A percentile compares a stretch with the other conserved stretches of the same genome.
These are phyloP conservation scores for Ascosphaera pollenicola DNA, from an alignment of 2,329 filamentous ascomycete genomes.

Conservation along the genomic window DNA sequence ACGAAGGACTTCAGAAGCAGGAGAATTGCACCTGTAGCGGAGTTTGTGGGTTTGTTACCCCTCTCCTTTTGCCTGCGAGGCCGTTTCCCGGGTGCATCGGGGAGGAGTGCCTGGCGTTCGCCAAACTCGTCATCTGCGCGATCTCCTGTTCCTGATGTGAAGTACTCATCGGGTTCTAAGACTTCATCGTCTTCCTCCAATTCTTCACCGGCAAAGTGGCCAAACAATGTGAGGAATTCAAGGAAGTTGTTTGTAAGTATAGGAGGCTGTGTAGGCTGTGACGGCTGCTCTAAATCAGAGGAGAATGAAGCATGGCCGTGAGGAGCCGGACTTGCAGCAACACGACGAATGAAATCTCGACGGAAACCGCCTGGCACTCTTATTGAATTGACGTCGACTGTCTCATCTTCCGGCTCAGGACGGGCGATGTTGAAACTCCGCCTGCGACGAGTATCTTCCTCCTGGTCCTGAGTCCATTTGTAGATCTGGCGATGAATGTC, in stretches of 20 bases:
- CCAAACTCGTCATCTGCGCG: conserved; percentile 40
- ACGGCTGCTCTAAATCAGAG: conserved; percentile 14
- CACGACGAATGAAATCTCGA: conserved; percentile 64
- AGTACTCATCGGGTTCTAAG: conserved; percentile 72
- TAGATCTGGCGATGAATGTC: conserved; percentile 92
- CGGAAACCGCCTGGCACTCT: conserved; percentile 86
- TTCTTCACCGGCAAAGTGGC: conserved; percentile 93
- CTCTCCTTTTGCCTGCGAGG: conserved; percentile 58
- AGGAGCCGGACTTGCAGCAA: conserved; percentile 41
- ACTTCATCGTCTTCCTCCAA: conserved; percentile 92
- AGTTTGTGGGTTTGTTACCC: conserved; percentile 52
- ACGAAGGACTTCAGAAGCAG: conserved; percentile 94
- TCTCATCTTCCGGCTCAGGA: conserved; percentile 57
- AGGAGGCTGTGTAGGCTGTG: conserved; percentile 25
- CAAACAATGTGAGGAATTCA: conserved; percentile 86
- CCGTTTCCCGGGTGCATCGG: conserved; percentile 43
- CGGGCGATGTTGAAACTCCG: conserved; percentile 67
- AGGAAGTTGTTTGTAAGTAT: conserved; percentile 83
- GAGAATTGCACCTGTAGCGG: conserved; percentile 55
- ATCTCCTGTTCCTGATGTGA: conserved; percentile 53
- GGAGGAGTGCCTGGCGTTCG: conserved; percentile 65
- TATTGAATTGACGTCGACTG: conserved; percentile 71
- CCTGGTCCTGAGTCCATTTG: conserved; percentile 63
- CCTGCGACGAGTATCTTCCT: conserved; percentile 40
- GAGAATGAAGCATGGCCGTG: conserved; percentile 16